Base-by-base conservation (phyloP, 192 early-diverging fungal species). In the Coemansia sp. region DNA sequence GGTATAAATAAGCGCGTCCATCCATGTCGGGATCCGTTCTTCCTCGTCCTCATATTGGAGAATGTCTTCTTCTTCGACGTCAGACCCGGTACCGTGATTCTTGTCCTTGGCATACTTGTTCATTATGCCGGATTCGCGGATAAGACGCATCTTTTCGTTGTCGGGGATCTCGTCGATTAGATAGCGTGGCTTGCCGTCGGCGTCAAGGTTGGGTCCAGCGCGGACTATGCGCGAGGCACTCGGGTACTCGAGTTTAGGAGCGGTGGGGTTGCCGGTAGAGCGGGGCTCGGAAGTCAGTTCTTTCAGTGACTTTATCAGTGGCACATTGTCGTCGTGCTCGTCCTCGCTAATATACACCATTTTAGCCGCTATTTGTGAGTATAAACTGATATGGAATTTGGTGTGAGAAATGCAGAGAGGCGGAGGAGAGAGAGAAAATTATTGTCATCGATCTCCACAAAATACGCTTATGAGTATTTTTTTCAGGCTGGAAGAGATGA, bases 141-240 rank as follows among this genome's bases (percentile, higher is more conserved):
- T 75, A 29, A 83, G 65, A 6, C 81, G 81, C 66, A 71, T 32
- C 47, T 83, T 83, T 41, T 83, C 81, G 64, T 72, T 71, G 62
- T 83, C 72, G 8, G 81, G 75, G 43, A 83, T 83, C 29, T 83
- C 81, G 67, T 83, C 81, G 16, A 79, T 79, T 24, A 83, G 71
- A 59, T 83, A 77, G 62, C 78, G 68, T 5, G 76, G 76, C 67
- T 75, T 74, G 69, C 72, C 75, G 41, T 82, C 71, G 27, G 73
- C 43, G 3, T 70, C 76, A 18, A 75, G 74, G 29, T 63, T 62
- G 49, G 73, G 76, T 8, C 76, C 76, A 18, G 71, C 71, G 38
- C 62, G 59, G 11, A 79, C 76, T 22, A 79, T 79, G 18, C 72
- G 71, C 20, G 76, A 79, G 32, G 39, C 68, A 30, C 45, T 74